Base-by-base conservation (phyloP, 768 basidiomycete species). In the Mycena pura region DNA sequence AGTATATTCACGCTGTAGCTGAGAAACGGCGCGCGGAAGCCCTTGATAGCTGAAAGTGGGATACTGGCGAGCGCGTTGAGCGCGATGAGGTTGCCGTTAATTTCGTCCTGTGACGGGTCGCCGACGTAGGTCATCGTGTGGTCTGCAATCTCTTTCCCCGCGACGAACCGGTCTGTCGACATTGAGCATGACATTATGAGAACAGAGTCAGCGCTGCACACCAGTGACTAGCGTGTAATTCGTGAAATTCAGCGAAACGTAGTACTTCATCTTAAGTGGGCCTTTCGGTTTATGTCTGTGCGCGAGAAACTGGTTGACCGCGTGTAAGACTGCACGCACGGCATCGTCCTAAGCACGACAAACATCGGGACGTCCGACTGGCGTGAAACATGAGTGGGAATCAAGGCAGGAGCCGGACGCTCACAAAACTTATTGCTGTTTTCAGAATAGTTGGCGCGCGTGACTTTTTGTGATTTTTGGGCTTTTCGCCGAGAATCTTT, bases 51-150 rank as follows among this genome's bases (percentile, higher is more conserved):
- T 8, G 76, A 72, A 28, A 92, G 72, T 0, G 91, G 91, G 61
- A 93, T 91, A 17, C 91, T 91, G 29, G 88, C 86, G 40, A 92
- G 84, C 3, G 90, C 82, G 70, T 93, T 93, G 49, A 92, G 81
- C 11, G 90, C 89, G 58, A 90, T 86, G 27, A 93, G 80, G 72
- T 92, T 92, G 60, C 91, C 91, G 67, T 90, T 83, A 62, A 93
- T 84, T 72, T 93, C 89, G 31, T 84, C 84, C 7, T 80, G 66
- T 0, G 86, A 78, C 8, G 88, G 88, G 25, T 77, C 69, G 29
- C 86, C 89, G 55, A 90, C 84, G 73, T 93, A 91, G 6, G 90
- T 91, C 88, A 93, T 92, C 88, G 89, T 88, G 69, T 91, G 89
- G 74, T 91, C 90, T 28, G 89, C 90, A 64, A 93, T 91, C 70